Conservation (phyloP, 345 rosid species). For the Syzygium jambos region DNA sequence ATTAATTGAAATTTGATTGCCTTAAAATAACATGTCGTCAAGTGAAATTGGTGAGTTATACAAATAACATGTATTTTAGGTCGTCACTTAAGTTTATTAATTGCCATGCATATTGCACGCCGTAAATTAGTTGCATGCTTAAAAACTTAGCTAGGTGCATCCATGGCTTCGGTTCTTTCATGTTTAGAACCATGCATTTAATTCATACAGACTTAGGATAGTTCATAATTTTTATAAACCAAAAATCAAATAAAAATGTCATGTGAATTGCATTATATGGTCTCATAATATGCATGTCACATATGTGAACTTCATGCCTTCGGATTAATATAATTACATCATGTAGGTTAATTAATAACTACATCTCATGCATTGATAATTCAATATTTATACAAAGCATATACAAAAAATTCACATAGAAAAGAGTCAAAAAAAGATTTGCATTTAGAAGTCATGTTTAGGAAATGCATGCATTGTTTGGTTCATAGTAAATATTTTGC, state of each 20-base stretch:
- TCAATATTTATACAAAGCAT: not conserved
- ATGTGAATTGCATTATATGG: not conserved
- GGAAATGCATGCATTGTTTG: not conserved
- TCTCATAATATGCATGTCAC: not conserved
- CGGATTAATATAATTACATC: not conserved
- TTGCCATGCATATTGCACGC: not conserved
- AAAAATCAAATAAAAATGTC: too few species aligned
- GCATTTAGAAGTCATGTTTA: not conserved
- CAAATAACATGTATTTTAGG: too few species aligned
- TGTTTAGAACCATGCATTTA: not conserved
- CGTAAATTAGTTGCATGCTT: not conserved
- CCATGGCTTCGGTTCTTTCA: not conserved
- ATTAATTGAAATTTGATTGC: not conserved
- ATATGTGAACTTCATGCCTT: not conserved
- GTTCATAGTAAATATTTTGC: not conserved
- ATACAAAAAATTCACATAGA: too few species aligned
- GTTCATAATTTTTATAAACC: too few species aligned
- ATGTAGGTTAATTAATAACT: not conserved
- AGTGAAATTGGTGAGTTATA: too few species aligned
- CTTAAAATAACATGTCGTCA: too few species aligned
- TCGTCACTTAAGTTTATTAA: not conserved
- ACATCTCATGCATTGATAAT: not conserved
- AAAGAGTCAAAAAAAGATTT: not conserved
- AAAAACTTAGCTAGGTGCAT: not conserved
- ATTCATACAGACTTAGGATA: not conserved